A percentile compares a stretch with the other conserved stretches of the same genome.
phyloP scores from a whole-genome alignment of 1,284 basidiomycete species.

The Peniophora sp. region DNA sequence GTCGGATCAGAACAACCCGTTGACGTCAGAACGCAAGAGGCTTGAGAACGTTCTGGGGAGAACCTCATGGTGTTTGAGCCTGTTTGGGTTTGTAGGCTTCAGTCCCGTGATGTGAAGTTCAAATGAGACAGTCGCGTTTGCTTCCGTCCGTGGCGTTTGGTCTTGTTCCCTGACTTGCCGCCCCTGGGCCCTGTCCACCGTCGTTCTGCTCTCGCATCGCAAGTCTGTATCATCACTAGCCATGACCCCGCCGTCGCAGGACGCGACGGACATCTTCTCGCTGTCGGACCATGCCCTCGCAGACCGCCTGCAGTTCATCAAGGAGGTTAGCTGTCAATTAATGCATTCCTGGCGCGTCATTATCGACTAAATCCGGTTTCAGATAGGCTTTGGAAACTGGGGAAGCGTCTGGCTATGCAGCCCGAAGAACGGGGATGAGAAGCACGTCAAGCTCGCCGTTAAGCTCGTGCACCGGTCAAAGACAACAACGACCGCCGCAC shows the following conservation, averaged over 20 bases:
- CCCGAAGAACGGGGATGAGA: constrained; percentile 39
- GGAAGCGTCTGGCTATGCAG: constrained; percentile 74
- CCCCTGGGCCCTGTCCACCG: no score
- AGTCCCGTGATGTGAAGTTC: no score
- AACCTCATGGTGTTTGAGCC: no score
- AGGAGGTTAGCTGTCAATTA: constrained; percentile 45
- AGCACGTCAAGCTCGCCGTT: constrained; percentile 59
- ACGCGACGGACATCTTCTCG: constrained; percentile 41
- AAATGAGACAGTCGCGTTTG: no score
- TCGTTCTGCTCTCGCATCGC: no score
- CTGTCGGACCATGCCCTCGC: constrained; percentile 57
- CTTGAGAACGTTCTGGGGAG: no score
- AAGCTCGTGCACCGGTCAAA: constrained; percentile 84
- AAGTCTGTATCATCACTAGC: no score
- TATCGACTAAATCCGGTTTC: background rate
- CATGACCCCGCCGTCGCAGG: constrained; percentile 18
- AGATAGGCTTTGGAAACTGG: constrained; percentile 87
- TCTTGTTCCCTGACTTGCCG: no score
- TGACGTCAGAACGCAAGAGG: no score
- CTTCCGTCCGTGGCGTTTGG: no score
- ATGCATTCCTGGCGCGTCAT: constrained; percentile 2
- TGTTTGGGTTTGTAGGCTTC: no score
- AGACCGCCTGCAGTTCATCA: constrained; percentile 63
- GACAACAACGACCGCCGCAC: constrained; percentile 73
- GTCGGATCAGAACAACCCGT: no score